Base-by-base conservation (phyloP, 208 protist species). In the Jaenimonas drosophilae region DNA sequence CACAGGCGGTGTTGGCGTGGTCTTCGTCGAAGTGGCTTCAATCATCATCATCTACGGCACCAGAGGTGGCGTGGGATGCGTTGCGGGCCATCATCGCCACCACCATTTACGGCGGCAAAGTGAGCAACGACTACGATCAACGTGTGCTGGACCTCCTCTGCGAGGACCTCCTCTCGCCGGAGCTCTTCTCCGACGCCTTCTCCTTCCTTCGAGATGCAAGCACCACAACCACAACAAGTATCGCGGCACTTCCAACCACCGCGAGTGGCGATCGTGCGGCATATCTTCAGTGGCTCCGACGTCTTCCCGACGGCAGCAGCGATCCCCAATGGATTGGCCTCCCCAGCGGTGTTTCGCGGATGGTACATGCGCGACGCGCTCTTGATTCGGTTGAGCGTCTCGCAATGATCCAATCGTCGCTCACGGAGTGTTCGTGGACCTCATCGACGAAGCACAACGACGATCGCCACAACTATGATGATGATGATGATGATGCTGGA, bases 81-180 rank as follows among this genome's bases (percentile, higher is more conserved):
- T 54, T 99, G 23, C 82, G 81, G 17, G 67, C 70, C 9, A 86
- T 99, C 39, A 66, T 99, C 6, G 72, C 76, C 12, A 62, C 81
- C 16, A 92, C 90, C 3, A 74, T 98, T 21, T 99, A 99, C 70
- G 98, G 97, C 48, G 97, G 97, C 19, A 79, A 91, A 48, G 76
- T 99, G 14, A 96, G 96, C 62, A 99, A 99, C 73, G 74, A 85
- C n/a, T 98, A 97, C 63, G 98, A 99, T 59, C 74, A 95, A 66
- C 75, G 89, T 42, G 50, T 98, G 1, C 54, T 99, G 1, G 63
- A 94, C 29, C 82, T 72, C 29, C 88, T 99, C 61, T 85, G 98
- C 16, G 55, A 61, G 12, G 36, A 64, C 24, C 23, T 98, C 14
- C 88, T 99, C 34, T 66, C 57, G 36, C 39, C 63, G 7, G 60